Evolutionary conservation across 2,329 filamentous ascomycete genomes (phyloP).

Genomic region (Volutella citrinella): DNA sequence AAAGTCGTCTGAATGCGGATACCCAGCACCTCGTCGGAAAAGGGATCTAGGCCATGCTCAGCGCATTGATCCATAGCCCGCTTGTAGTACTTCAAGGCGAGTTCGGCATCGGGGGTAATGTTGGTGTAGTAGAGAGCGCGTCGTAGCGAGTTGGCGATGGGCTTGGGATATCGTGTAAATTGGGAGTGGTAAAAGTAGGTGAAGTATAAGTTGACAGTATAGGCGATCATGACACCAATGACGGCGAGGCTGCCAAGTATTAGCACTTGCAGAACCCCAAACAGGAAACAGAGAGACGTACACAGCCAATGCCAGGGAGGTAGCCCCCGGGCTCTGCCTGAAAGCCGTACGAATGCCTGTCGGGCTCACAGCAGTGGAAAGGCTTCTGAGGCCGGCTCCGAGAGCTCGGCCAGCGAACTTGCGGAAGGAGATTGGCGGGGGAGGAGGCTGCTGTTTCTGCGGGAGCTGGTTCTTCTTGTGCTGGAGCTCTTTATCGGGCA

Average conservation of each 20-base stretch:
- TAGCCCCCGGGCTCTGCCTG: conserved; percentile 30
- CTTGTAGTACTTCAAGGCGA: conserved; percentile 80
- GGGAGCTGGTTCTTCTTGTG: conserved; percentile 21
- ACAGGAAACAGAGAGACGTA: too few relatives aligned
- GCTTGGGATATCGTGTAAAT: conserved; percentile 61
- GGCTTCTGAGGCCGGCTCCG: conserved; percentile 32
- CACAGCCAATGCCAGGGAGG: conserved; percentile 29
- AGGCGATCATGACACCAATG: conserved; percentile 26
- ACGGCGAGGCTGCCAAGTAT: conserved; percentile 25
- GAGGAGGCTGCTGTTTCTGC: conserved; percentile 18
- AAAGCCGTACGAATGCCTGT: conserved; percentile 33
- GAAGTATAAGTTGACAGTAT: conserved; percentile 44
- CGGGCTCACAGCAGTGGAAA: conserved; percentile 32
- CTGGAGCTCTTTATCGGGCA: conserved; percentile 11
- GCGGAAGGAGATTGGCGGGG: conserved; percentile 30
- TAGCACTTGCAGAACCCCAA: too few relatives aligned
- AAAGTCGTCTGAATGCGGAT: conserved; percentile 79
- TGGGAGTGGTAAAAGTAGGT: conserved; percentile 53
- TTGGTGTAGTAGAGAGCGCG: conserved; percentile 86
- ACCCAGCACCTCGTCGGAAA: conserved; percentile 86
- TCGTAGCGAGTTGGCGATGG: conserved; percentile 74
- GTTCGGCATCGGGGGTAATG: conserved; percentile 67
- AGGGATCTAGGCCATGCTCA: conserved; percentile 77
- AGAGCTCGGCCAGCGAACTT: conserved; percentile 28
- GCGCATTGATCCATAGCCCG: conserved; percentile 72